Evolutionary conservation across 352 stramenopile genomes (phyloP).

Genomic region (Pythium utonaiense): DNA sequence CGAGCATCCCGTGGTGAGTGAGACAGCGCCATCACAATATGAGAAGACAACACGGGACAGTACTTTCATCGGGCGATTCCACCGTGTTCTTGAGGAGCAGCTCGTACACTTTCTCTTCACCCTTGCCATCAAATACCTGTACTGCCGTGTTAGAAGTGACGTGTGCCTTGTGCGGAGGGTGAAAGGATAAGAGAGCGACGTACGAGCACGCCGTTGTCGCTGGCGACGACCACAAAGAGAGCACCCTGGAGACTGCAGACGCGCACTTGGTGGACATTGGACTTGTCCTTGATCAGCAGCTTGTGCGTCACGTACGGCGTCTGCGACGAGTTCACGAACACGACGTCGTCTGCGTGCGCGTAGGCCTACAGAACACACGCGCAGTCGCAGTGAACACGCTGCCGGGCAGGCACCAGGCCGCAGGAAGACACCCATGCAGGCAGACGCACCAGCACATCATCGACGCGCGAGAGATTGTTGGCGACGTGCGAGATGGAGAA

Average conservation of each 20-base stretch:
- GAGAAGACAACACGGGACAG: too few species aligned
- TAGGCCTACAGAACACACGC: too few species aligned
- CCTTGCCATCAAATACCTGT: slow-evolving; percentile 64
- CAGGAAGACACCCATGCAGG: too few species aligned
- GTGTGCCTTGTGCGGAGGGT: too few species aligned
- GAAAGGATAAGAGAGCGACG: background rate
- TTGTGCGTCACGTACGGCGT: slow-evolving; percentile 24
- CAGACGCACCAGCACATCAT: slow-evolving; percentile 22
- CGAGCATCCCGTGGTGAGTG: too few species aligned
- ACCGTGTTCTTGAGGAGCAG: slow-evolving; percentile 54
- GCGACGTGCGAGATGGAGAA: slow-evolving; percentile 29
- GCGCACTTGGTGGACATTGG: slow-evolving; percentile 60
- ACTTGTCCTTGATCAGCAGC: slow-evolving; percentile 25
- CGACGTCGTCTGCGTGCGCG: slow-evolving; percentile 25
- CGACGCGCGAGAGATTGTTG: slow-evolving; percentile 25
- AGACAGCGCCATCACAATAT: too few species aligned
- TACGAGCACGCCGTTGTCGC: slow-evolving; percentile 56
- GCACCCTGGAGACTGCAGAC: slow-evolving; percentile 45
- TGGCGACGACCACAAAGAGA: slow-evolving; percentile 60
- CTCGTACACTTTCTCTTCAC: slow-evolving; percentile 51
- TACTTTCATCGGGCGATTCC: slow-evolving; percentile 43
- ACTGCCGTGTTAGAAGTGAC: too few species aligned
- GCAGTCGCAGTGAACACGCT: too few species aligned
- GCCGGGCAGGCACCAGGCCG: too few species aligned
- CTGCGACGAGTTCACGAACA: slow-evolving; percentile 22